Base-by-base conservation (phyloP, 768 basidiomycete genomes). In the Termitomyces heimii region DNA sequence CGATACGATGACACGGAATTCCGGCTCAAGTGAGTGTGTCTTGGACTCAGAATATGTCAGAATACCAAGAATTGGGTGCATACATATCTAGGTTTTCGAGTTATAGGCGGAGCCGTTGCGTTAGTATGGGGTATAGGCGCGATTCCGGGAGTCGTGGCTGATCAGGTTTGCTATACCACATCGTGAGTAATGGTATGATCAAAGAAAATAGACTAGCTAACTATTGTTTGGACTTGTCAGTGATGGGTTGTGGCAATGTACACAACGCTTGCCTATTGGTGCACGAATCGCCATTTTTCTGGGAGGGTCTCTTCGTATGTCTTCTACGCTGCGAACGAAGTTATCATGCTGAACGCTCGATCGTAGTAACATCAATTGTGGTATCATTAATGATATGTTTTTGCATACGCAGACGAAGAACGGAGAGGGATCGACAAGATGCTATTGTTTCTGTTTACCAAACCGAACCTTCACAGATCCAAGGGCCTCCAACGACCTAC, bases 371-470 rank as follows among this genome's bases (percentile, higher is more conserved):
- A 9, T 43, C 52, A 7, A 28, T 60, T 18, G 22, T 60, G 16
- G 24, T 66, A 18, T 54, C 56, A 24, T 37, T 66, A 18, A 43
- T 51, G 12, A 37, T 64, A 20, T 63, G 51, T 35, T 26, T 64
- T n/a, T 53, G 56, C 12, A 37, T 61, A 7, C 50, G 62, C n/a
- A 47, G 57, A 16, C 54, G 62, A 39, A 59, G 60, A 31, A 12
- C 45, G 29, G 53, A 58, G 39, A 48, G 56, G 37, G 50, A 57
- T 4, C 55, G 55, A 29, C 57, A 56, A 51, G 60, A 56, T 12
- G 60, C 60, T 28, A 62, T 62, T n/a, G 60, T 57, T 24, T 44
- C 57, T 22, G 63, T 66, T 39, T 64, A 66, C 44, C 61, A 66
- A 31, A 60, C 63, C 9, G 65, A 66, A 14, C 56, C 65, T 5